Evolutionary conservation across 768 basidiomycete species (phyloP), one percentile per base, ranked within the genome.

Genomic region (Gelatoporia subvermispora): DNA sequence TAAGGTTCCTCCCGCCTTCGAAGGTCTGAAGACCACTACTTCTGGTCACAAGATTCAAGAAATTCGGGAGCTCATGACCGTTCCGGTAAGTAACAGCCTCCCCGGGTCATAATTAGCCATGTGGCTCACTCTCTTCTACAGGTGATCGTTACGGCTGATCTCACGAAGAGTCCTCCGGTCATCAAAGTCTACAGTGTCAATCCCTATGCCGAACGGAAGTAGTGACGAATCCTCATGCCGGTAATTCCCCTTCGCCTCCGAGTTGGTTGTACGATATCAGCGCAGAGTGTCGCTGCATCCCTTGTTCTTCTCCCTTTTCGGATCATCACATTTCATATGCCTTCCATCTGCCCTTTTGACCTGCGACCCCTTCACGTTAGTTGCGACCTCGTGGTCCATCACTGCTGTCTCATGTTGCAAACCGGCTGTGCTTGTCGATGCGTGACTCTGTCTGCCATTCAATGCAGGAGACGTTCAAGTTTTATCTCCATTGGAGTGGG

Each of bases 121-220:
- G 15, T 31, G 24, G 37, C 42, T 44, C 1, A 47, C 35, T 22
- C 17, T 17, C 31, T 35, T 46, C 47, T 41, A 51, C 35, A 93
- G 90, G 92, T 94, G 57, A 94, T 96, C 60, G 85, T 96, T 57
- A 94, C 93, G 36, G 92, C 92, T 25, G 93, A 97, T 66, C 70
- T 95, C 58, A 92, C 91, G 53, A 96, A 95, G 80, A 92, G 88
- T 58, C 93, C 93, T 35, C 93, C 93, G 3, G 90, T 97, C 60
- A 88, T 98, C 76, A 94, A 96, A 68, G 93, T 98, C 49, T 93
- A 93, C 75, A 93, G 91, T 60, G 88, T 93, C 61, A 93, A 93
- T 63, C 93, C 93, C 8, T 94, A 89, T 66, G 84, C 89, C 36
- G 78, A 77, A 66, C 73, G 73, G 50, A 48, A 58, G 51, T 22